Conservation (phyloP, 1,284 basidiomycete species). For the Cutaneotrichosporon cavernicola region DNA sequence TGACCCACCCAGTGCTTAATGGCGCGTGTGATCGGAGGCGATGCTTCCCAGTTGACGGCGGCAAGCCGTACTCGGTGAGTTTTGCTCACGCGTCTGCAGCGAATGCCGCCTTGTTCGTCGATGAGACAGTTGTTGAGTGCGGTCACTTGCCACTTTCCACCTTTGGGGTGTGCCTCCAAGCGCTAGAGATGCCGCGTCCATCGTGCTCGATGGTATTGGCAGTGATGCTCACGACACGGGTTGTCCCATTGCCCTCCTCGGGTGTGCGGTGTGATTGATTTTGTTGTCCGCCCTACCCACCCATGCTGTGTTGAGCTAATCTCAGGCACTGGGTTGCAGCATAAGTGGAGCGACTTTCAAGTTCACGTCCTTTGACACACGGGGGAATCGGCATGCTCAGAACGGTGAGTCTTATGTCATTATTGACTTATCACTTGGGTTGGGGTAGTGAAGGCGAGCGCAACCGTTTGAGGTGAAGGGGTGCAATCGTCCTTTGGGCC, state of each 20-base stretch:
- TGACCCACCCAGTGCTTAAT: conserved; percentile 67
- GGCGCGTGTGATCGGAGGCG: conserved; percentile 78
- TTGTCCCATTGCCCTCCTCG: neutral
- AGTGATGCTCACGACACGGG: no score
- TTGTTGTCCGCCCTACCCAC: no score
- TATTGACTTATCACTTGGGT: neutral
- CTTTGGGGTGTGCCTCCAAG: neutral
- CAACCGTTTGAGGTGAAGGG: neutral
- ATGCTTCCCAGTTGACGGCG: conserved; percentile 65
- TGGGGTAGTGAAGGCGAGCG: neutral
- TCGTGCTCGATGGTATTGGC: neutral
- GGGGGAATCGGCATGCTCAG: conserved; percentile 83
- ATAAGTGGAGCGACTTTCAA: conserved; percentile 95
- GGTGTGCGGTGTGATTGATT: no score
- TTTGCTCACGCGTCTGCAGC: neutral
- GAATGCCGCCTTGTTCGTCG: neutral
- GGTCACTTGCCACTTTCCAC: neutral
- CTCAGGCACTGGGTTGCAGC: conserved; percentile 84
- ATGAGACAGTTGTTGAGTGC: neutral
- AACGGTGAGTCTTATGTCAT: conserved; percentile 61
- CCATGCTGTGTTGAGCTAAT: neutral
- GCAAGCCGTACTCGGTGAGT: conserved; percentile 69
- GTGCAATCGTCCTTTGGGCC: neutral
- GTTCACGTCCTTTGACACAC: conserved; percentile 92
- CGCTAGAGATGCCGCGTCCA: neutral